Percentiles rank a stretch among this genome's conserved stretches.
phyloP scores from a whole-genome alignment of 2,329 filamentous ascomycete genomes.

The Mariannaea elegans region DNA sequence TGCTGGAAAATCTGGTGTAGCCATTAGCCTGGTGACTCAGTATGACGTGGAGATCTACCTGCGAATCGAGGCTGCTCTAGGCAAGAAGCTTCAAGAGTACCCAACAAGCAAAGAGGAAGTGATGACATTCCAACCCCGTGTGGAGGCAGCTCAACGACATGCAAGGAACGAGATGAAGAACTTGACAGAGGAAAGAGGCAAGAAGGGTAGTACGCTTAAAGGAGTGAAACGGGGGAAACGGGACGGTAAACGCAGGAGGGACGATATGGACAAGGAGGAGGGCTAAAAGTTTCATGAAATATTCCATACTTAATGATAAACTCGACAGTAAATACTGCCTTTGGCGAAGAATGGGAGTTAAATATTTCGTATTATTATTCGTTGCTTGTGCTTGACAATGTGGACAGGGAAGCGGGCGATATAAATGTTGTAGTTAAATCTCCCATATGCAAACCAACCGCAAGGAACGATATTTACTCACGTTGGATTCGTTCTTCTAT shows the following conservation, averaged over 20 bases:
- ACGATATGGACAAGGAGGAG: slow-evolving; percentile 81
- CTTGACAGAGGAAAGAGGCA: slow-evolving; percentile 73
- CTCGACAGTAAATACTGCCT: neutral
- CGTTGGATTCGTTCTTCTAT: too few species aligned
- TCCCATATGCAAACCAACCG: too few species aligned
- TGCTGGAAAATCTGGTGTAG: slow-evolving; percentile 84
- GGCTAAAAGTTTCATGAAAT: slow-evolving; percentile 53
- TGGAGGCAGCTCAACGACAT: slow-evolving; percentile 84
- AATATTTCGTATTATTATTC: too few species aligned
- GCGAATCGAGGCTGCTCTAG: slow-evolving; percentile 83
- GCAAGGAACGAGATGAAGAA: slow-evolving; percentile 85
- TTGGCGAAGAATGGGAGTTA: too few species aligned
- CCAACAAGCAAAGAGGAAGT: slow-evolving; percentile 81
- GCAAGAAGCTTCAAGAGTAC: slow-evolving; percentile 78
- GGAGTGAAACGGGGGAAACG: slow-evolving; percentile 53
- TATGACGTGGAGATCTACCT: slow-evolving; percentile 85
- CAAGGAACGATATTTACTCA: too few species aligned
- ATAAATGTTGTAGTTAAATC: too few species aligned
- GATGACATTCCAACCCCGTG: slow-evolving; percentile 79
- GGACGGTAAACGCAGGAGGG: slow-evolving; percentile 54
- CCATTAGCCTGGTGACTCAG: slow-evolving; percentile 84
- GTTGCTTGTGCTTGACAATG: too few species aligned
- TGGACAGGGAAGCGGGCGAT: too few species aligned
- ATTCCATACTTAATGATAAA: slow-evolving; percentile 7
- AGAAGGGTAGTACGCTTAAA: slow-evolving; percentile 56